These are phyloP conservation scores for Raffaelea albimanens DNA, from an alignment of 2,329 filamentous ascomycete species.

Conservation along the genomic window DNA sequence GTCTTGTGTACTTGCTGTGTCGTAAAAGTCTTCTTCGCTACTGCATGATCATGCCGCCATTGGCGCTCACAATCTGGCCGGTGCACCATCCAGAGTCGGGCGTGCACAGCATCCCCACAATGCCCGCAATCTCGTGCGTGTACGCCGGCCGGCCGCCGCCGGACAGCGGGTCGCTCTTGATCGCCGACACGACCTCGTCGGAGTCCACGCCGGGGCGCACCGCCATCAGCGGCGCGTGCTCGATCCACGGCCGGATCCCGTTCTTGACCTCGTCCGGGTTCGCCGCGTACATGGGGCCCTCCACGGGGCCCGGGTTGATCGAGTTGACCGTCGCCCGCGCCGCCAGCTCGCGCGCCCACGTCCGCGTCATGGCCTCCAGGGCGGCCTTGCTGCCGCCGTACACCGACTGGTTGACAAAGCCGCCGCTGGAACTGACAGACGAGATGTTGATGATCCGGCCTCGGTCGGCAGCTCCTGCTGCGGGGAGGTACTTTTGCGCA, in stretches of 20 bases:
- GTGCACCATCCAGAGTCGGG: conserved; percentile 69
- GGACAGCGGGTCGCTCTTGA: conserved; percentile 20
- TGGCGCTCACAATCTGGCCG: conserved; percentile 70
- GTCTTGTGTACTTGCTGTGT: no score
- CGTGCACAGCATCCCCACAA: conserved; percentile 67
- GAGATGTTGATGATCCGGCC: conserved; percentile 47
- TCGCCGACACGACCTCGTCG: conserved; percentile 49
- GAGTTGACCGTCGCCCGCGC: conserved; percentile 46
- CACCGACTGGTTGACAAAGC: conserved; percentile 44
- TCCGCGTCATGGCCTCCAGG: conserved; percentile 49
- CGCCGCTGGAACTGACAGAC: conserved; percentile 42
- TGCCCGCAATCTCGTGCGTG: conserved; percentile 61
- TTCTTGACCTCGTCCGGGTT: conserved; percentile 32
- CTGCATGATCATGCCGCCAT: conserved; percentile 57
- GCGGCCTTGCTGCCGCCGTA: conserved; percentile 51
- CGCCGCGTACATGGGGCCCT: conserved; percentile 40
- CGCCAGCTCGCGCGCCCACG: conserved; percentile 47
- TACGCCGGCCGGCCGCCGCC: conserved; percentile 53
- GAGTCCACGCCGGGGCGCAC: conserved; percentile 53
- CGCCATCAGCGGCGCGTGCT: conserved; percentile 51
- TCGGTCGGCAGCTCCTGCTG: conserved; percentile 54
- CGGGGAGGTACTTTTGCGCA: conserved; percentile 57
- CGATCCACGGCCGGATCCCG: conserved; percentile 31
- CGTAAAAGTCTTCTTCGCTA: conserved; percentile 14
- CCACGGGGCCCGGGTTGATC: conserved; percentile 47